Percentiles rank a stretch among this genome's conserved stretches.
phyloP scores from a whole-genome alignment of 108 stramenopile genomes.

The Stephanodiscus minutulus region DNA sequence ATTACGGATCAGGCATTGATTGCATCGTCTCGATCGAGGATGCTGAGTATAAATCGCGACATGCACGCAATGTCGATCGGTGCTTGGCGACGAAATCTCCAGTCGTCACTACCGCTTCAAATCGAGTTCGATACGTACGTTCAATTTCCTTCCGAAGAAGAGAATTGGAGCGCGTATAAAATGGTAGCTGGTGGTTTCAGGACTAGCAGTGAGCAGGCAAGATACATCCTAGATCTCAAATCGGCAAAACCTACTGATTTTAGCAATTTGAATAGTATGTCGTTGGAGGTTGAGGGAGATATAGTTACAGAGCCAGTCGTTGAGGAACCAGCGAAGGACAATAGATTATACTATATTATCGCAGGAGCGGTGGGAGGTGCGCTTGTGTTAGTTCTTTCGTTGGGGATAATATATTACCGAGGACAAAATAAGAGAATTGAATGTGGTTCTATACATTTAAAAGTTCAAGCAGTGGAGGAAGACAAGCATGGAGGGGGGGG shows the following conservation, averaged over 20 bases:
- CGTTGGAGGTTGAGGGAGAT: constrained; percentile 5
- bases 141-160: neutral
- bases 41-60: neutral
- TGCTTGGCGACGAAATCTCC: neutral
- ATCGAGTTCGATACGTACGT: constrained; percentile 4
- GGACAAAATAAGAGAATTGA: neutral
- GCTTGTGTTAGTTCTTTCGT: neutral
- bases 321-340: neutral
- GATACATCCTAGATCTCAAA: constrained; percentile 3
- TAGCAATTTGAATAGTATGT: neutral
- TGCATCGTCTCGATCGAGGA: neutral
- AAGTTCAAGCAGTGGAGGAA: neutral
- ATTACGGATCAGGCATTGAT: neutral
- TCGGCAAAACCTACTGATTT: neutral
- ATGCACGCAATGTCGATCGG: too few relatives aligned
- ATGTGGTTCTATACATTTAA: neutral
- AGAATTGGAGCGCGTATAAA: constrained; percentile 1
- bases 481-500: neutral
- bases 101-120: neutral
- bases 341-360: constrained; percentile 6
- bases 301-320: neutral
- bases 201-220: neutral
- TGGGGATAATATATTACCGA: neutral
- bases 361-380: constrained; percentile 31
- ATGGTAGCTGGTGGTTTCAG: constrained; percentile 6